These are phyloP conservation scores for apple (Malus domestica) DNA, from an alignment of 306 rosid species.

Conservation along the genomic window ASM211411v1 NC_041796.1:3590001-3590500, in stretches of 20 bases:
- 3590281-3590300: conserved; percentile 8
- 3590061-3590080: conserved; percentile 33
- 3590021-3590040: conserved; percentile 42
- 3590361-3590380: neutral
- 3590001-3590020: conserved; percentile 13
- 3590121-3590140: conserved; percentile 32
- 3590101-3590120: conserved; percentile 66
- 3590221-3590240: neutral
- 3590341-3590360: conserved; percentile 9
- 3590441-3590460: conserved; percentile 1
- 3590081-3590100: conserved; percentile 53
- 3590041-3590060: conserved; percentile 20
- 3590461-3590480: neutral
- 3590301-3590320: neutral
- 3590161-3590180: conserved; percentile 19
- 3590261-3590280: neutral
- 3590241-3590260: neutral
- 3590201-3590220: neutral
- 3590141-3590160: conserved; percentile 17
- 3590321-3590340: conserved; percentile 22
- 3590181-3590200: conserved; percentile 33
- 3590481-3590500: neutral
- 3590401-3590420: too few species aligned
- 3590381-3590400: neutral
- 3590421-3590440: neutral